Conservation (phyloP, 345 rosid genomes). For the Combretum micranthum region DNA sequence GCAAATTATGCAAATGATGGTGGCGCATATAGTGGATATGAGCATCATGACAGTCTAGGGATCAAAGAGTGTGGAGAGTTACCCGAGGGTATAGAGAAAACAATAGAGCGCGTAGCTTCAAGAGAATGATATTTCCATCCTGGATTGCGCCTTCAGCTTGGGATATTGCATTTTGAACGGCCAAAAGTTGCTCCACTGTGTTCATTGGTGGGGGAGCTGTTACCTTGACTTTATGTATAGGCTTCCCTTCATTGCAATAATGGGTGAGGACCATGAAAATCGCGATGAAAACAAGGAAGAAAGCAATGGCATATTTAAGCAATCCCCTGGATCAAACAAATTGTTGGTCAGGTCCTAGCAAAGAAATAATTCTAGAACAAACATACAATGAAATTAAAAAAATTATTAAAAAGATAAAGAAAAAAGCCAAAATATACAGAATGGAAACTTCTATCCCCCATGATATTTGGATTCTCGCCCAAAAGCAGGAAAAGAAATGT, state of each 20-base stretch:
- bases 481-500: too few species aligned
- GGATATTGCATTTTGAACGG: constrained; percentile 77
- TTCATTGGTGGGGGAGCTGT: constrained; percentile 77
- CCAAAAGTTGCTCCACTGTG: constrained; percentile 95
- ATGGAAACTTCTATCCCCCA: too few species aligned
- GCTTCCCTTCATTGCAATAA: constrained; percentile 46
- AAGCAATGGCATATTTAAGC: constrained; percentile 58
- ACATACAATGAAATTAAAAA: too few species aligned
- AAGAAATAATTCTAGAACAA: too few species aligned
- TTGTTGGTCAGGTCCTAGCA: not conserved
- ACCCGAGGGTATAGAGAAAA: constrained; percentile 79
- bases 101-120: constrained; percentile 77
- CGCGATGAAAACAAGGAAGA: constrained; percentile 35
- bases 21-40: not conserved
- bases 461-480: too few species aligned
- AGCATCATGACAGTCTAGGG: not conserved
- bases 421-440: not conserved
- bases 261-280: constrained; percentile 65
- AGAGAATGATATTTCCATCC: constrained; percentile 75
- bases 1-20: not conserved
- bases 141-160: constrained; percentile 74
- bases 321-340: constrained; percentile 41
- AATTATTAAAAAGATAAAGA: not conserved
- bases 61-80: not conserved
- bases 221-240: constrained; percentile 54